phyloP scores from a whole-genome alignment of 495 filamentous ascomycete species.

The Halenospora varia region DNA sequence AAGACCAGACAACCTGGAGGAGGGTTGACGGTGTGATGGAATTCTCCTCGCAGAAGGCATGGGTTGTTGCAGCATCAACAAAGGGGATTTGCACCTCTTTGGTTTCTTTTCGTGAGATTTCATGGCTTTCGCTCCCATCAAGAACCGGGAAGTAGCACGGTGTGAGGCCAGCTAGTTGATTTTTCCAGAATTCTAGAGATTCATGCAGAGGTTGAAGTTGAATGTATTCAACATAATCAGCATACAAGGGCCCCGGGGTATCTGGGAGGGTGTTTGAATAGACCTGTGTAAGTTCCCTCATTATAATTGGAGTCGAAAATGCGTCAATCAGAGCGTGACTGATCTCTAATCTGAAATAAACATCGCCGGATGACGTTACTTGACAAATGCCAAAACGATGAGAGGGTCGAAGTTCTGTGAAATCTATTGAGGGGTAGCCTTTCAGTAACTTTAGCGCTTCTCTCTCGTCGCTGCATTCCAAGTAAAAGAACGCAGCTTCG shows the following conservation, averaged over 20 bases:
- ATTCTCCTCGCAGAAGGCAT: not conserved
- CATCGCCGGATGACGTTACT: not conserved
- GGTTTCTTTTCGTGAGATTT: not conserved
- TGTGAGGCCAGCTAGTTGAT: not conserved
- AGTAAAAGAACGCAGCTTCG: not conserved
- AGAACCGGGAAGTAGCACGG: not conserved
- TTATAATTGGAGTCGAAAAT: not conserved
- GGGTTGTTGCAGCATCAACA: not conserved
- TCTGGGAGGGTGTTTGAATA: not conserved
- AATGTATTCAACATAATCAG: not conserved
- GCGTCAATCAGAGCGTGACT: not conserved
- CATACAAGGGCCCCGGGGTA: not conserved
- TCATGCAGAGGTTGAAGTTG: not conserved
- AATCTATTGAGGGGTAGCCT: not conserved
- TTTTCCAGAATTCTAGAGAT: not conserved
- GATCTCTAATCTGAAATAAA: not conserved
- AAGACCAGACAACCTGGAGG: not conserved
- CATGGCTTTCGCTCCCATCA: not conserved
- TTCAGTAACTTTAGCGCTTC: not conserved
- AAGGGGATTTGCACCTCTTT: not conserved
- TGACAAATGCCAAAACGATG: not conserved
- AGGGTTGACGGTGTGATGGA: not conserved
- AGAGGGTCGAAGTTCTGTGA: not conserved
- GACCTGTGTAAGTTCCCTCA: not conserved
- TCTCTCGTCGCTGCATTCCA: not conserved